Evolutionary conservation across 352 stramenopile species (phyloP).

Genomic region (Peronospora destructor): DNA sequence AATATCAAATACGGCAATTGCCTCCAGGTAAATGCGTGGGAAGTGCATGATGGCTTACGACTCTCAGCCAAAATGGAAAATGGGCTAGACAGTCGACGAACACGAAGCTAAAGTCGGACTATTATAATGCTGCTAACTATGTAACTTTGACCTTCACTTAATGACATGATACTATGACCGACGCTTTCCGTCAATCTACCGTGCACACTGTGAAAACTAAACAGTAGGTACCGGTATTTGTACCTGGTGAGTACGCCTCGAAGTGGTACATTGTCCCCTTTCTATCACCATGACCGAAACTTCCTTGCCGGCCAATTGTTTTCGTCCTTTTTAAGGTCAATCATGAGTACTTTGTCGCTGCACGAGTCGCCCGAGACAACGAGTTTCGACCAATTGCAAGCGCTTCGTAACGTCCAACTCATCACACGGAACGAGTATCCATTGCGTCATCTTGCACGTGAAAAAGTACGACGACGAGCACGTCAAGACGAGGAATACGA

Average conservation of each 20-base stretch:
- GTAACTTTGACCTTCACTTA: too few species aligned
- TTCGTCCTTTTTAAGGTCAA: neutral
- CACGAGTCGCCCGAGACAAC: constrained; percentile 3
- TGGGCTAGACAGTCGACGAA: too few species aligned
- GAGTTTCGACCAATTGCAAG: constrained; percentile 60
- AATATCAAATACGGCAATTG: too few species aligned
- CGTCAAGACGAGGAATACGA: constrained; percentile 29
- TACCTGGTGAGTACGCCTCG: too few species aligned
- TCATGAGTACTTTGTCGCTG: neutral
- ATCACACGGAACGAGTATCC: constrained; percentile 71
- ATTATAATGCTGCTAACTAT: too few species aligned
- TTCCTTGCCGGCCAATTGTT: neutral
- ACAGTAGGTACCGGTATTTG: neutral
- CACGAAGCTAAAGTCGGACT: too few species aligned
- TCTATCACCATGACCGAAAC: neutral
- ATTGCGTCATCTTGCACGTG: constrained; percentile 40
- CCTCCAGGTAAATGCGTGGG: too few species aligned
- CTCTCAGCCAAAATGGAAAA: too few species aligned
- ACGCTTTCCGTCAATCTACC: too few species aligned
- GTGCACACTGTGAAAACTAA: neutral
- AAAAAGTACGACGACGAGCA: constrained; percentile 28
- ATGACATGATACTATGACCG: too few species aligned
- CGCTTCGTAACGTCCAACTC: constrained; percentile 53
- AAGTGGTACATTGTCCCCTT: neutral
- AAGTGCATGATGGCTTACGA: too few species aligned